Evolutionary conservation across 768 basidiomycete genomes (phyloP), one percentile per base, ranked within the genome.

Genomic region (Lentinula lateritia): DNA sequence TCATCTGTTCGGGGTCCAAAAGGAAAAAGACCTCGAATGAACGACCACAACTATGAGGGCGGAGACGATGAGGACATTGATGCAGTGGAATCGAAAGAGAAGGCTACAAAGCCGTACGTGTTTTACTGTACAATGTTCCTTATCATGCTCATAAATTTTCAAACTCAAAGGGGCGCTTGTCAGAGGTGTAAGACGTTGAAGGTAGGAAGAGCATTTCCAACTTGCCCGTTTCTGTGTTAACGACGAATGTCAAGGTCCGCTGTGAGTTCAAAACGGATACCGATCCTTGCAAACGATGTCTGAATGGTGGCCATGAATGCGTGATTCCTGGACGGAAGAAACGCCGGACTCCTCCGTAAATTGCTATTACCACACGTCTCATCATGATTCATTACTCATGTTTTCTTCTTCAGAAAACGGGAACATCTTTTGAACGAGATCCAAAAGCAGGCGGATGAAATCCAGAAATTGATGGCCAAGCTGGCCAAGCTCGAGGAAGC

Each of bases 311-410:
- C 6, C 85, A 89, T 60, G 88, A 90, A 56, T 93, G 90, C 65
- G 74, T 86, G 45, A 90, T 89, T 54, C 90, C 90, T n/a, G 90
- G 90, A n/a, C 80, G 88, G 63, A 92, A 90, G 73, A 89, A 89
- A 68, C 86, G 90, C 61, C 79, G 87, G 50, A 81, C 86, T 5
- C 90, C 91, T 57, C 91, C 89, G 90, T 92, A 73, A 70, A 88
- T 75, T 23, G 20, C 48, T 52, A 28, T 45, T 45, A 54, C 59
- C 43, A 32, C 43, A 35, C 41, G 46, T 38, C n/a, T 52, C 38
- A 64, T 45, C 16, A 45, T 45, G n/a, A 6, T n/a, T 16, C 43
- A 58, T 34, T 43, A 58, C 38, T 63, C n/a, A 64, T 59, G 28
- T 28, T 13, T 50, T 52, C n/a, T n/a, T 42, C 32, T 63, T 61